Evolutionary conservation across 2,329 filamentous ascomycete species (phyloP), one percentile per base, ranked within the genome.

Genomic region (Aspergillus spinulosporus): DNA sequence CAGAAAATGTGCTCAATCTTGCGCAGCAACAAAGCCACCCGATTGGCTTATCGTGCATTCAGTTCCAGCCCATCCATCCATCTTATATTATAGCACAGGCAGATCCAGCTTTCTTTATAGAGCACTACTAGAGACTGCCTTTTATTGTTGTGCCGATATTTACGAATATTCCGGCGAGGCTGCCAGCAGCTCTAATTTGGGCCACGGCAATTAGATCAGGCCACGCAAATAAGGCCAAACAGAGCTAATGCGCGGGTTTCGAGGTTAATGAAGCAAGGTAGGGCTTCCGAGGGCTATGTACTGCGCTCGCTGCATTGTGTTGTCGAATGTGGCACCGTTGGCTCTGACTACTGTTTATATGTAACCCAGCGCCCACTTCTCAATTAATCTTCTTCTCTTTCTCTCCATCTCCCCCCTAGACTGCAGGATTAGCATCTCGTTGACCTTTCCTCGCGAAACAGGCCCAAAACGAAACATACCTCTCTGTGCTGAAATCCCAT

Each of bases 1-100:
- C 44, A 54, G 52, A 57, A 48, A 65, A 64, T 66, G 43, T 64
- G 64, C 64, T 67, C 64, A 67, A 64, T 59, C 55, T 15, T 52
- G 53, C 64, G 58, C 64, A 50, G 32, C 14, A 15, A 21, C 14
- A 28, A 7, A 37, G n/a, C 31, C 5, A 32, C 29, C 36, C 21
- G 12, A 54, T 54, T 54, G 52, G 52, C 34, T 43, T 15, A 49
- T 42, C 36, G 32, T 15, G 28, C 12, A 21, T 15, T 15, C 29
- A 28, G 36, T 15, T 29, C 39, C 47, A 45, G 12, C 28, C 29
- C 31, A 11, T 45, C 49, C 32, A 3, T 50, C 7, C 37, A 6
- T 15, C 44, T 15, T 21, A 15, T 32, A 37, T 37, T 12, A 8
- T 12, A 11, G 34, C 21, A 21, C 34, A 9, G 9, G 34, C 34